Evolutionary conservation across 495 filamentous ascomycete species (phyloP).

Genomic region (Thermochaetoides thermophila): DNA sequence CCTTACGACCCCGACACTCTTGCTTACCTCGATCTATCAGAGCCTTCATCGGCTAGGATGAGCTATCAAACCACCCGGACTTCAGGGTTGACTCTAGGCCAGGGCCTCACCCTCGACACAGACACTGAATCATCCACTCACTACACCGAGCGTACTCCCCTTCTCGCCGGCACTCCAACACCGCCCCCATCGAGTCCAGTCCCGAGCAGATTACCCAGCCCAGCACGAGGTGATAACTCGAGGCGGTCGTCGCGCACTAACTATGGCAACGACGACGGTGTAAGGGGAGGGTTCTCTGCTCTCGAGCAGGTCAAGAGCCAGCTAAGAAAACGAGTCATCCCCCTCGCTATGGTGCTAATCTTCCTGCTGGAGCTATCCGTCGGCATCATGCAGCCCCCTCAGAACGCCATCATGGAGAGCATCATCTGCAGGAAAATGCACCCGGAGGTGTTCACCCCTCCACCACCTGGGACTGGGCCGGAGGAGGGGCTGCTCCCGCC

Average conservation of each 20-base stretch:
- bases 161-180: conserved; percentile 5
- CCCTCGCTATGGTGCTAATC: conserved; percentile 12
- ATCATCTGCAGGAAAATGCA: conserved; percentile 21
- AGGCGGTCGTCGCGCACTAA: background rate
- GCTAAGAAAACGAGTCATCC: conserved; percentile 13
- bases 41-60: background rate
- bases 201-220: background rate
- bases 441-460: conserved; percentile 9
- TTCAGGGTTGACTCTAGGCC: too few species aligned
- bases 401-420: conserved; percentile 18
- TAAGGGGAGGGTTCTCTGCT: too few species aligned
- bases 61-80: background rate
- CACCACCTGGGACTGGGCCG: background rate
- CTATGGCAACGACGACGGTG: background rate
- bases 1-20: too few species aligned
- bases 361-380: conserved; percentile 17
- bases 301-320: too few species aligned
- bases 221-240: background rate
- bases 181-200: background rate
- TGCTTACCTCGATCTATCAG: too few species aligned
- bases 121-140: background rate
- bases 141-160: conserved; percentile 7
- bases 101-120: too few species aligned
- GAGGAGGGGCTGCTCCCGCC: background rate
- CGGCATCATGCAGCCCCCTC: conserved; percentile 10